Evolutionary conservation across 495 filamentous ascomycete genomes (phyloP).

Genomic region (Xylaria telfairii): DNA sequence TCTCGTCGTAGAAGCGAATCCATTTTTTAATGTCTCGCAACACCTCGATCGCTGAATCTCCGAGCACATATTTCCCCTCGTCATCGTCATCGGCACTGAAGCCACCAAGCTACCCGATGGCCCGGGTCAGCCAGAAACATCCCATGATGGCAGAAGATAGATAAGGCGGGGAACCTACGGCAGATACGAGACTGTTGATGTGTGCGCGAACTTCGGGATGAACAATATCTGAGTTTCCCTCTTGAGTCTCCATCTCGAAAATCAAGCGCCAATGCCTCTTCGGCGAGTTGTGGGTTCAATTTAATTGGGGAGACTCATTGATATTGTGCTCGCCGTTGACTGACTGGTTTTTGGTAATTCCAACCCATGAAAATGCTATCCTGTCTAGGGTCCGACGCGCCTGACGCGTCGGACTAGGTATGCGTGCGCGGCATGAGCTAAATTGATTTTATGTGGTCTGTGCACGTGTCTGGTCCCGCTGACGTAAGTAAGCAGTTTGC

Average conservation of each 20-base stretch:
- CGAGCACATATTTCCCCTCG: conserved; percentile 73
- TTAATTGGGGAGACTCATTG: conserved; percentile 17
- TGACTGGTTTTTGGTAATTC: background rate
- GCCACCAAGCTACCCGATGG: conserved; percentile 75
- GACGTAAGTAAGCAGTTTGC: background rate
- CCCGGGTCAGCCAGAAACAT: conserved; percentile 15
- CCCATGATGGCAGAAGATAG: conserved; percentile 20
- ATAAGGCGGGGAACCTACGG: conserved; percentile 63
- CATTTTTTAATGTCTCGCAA: conserved; percentile 92
- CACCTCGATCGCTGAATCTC: conserved; percentile 91
- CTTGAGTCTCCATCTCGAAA: conserved; percentile 54
- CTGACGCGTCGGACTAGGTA: conserved; percentile 14
- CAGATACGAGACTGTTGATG: conserved; percentile 88
- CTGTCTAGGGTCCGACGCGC: conserved; percentile 1
- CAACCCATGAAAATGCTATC: background rate
- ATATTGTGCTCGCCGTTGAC: background rate
- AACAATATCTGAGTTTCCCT: conserved; percentile 62
- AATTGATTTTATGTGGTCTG: conserved; percentile 19
- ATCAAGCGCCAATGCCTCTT: conserved; percentile 30
- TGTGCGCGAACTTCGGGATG: conserved; percentile 90
- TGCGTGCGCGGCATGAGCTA: conserved; percentile 19
- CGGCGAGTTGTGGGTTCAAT: conserved; percentile 14
- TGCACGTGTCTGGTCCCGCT: background rate
- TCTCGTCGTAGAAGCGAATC: conserved; percentile 94
- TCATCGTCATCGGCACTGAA: conserved; percentile 80